Evolutionary conservation across 257 asterid species (phyloP).

Genomic region (Solanum ossicruentum): DNA sequence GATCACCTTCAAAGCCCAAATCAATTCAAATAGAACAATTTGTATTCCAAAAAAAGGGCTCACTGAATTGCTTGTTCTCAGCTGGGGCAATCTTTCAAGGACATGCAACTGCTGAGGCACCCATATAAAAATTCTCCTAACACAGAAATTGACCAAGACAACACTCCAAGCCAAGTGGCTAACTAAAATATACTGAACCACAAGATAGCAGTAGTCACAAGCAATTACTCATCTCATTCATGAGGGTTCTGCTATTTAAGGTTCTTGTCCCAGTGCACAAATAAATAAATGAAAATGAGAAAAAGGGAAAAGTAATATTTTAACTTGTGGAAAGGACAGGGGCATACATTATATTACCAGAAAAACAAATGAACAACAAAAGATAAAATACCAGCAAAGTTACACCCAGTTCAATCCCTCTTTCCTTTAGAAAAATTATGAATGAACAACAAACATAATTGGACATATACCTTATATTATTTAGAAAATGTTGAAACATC

Average conservation of each 20-base stretch:
- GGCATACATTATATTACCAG: background rate
- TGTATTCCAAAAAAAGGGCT: background rate
- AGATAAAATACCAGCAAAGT: background rate
- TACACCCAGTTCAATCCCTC: background rate
- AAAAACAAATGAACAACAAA: background rate
- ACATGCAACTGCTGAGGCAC: background rate
- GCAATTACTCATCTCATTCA: background rate
- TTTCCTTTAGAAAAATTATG: background rate
- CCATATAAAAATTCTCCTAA: background rate
- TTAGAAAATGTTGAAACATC: slow-evolving; percentile 7
- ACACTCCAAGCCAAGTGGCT: background rate
- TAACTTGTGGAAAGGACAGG: background rate
- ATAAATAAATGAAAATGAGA: background rate
- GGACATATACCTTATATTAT: slow-evolving; percentile 1
- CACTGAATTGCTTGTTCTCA: background rate
- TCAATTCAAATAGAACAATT: background rate
- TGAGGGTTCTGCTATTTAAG: background rate
- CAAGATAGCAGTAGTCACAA: background rate
- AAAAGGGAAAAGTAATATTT: background rate
- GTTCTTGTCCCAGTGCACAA: background rate
- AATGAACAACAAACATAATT: background rate
- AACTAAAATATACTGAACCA: background rate
- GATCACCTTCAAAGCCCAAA: background rate
- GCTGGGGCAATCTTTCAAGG: background rate
- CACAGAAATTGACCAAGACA: background rate